Base-by-base conservation (phyloP, 495 filamentous ascomycete species). In the Daldinia decipiens region DNA sequence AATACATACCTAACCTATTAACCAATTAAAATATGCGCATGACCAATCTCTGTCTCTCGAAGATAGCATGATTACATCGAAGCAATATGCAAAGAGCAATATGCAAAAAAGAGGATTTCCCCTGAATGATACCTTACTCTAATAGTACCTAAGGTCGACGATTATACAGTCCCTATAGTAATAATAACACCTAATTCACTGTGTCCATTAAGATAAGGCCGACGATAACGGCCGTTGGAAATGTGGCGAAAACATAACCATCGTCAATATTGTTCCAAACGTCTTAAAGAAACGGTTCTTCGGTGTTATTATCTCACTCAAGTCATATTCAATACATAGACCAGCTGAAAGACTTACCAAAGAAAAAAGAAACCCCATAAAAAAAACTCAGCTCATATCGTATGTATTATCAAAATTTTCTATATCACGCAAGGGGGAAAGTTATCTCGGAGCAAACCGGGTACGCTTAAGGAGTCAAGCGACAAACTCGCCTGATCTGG, bases 391-490 rank as follows among this genome's bases (percentile, higher is more conserved):
- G 53, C 27, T 59, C 53, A 45, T 38, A 59, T 39, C 15, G 26
- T 56, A 17, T 52, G 26, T 56, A 17, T 52, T 55, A 56, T 69
- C 21, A 29, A 62, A 45, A 53, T 53, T 32, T 53, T 31, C 9
- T 59, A 43, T 50, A 54, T 59, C 50, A 53, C 50, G 50, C 27
- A 53, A 53, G 27, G 50, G 50, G 24, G 26, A 29, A 53, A 52
- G 67, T 50, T 50, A 24, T 50, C 60, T 72, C 70, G 70, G 70
- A 65, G 56, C 36, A 68, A 72, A 65, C 70, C 70, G 70, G 70
- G 59, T 50, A 32, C 50, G 43, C 31, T 29, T 31, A 61, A 26
- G 26, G 11, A 53, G 40, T 62, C 60, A 32, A 65, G 24, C 24
- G 52, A 45, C 19, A 27, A 36, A 58, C 53, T 72, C 70, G 38